These are phyloP conservation scores for Sicyos baderoa DNA, from an alignment of 306 rosid genomes.

Conservation along the genomic window DNA sequence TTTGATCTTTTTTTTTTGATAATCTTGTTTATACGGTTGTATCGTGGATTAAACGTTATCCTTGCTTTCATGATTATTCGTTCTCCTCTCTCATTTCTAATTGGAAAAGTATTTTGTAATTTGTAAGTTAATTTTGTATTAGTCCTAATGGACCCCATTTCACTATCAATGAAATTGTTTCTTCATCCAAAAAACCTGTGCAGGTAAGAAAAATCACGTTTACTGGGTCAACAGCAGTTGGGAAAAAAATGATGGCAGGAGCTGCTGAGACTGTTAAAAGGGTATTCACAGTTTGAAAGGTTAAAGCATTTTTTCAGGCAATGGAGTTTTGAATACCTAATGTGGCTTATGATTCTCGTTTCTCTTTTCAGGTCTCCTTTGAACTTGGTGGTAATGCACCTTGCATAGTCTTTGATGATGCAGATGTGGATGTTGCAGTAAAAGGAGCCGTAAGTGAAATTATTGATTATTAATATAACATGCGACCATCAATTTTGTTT, in stretches of 20 bases:
- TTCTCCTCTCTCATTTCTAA: no score
- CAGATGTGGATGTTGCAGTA: constrained; percentile 83
- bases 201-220: constrained; percentile 95
- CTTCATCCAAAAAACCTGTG: no score
- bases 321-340: constrained; percentile 21
- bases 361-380: constrained; percentile 63
- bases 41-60: no score
- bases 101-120: no score
- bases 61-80: no score
- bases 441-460: constrained; percentile 79
- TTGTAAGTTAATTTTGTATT: no score
- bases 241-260: constrained; percentile 95
- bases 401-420: constrained; percentile 92
- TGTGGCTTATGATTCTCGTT: constrained; percentile 16
- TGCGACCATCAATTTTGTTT: neutral
- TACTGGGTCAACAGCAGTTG: constrained; percentile 96
- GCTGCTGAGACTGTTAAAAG: constrained; percentile 87
- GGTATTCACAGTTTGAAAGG: constrained; percentile 36
- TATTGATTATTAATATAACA: neutral
- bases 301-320: constrained; percentile 11
- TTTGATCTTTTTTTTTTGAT: no score
- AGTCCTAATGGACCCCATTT: no score
- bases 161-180: no score
- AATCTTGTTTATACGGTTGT: no score
- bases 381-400: constrained; percentile 99